Evolutionary conservation across 805 yeast species (phyloP), one percentile per base, ranked within the genome.

Genomic region (Teunomyces gatunensis): DNA sequence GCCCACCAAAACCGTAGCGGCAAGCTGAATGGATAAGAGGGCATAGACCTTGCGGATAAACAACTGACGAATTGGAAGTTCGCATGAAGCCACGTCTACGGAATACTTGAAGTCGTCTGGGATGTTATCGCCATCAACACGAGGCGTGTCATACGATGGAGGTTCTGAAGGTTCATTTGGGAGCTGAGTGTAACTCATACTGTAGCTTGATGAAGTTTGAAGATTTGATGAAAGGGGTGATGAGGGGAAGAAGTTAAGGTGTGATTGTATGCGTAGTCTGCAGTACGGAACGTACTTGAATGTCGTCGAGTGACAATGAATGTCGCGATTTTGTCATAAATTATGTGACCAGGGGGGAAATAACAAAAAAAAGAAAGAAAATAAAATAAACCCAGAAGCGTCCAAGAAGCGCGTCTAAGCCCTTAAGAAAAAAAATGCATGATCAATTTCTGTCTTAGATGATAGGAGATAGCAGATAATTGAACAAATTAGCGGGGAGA

Each of bases 101-200:
- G 86, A 80, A 65, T 84, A 88, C 63, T 89, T 89, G 79, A 89
- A 89, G 65, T 88, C 96, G 55, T 89, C 87, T 3, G 85, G 84
- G 41, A 78, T 59, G 52, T 68, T 65, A 50, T 68, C 73, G 7
- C 65, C 73, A 6, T 52, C 65, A 9, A 46, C 44, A 46, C 73
- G 54, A 13, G 68, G 64, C 3, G 50, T 44, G 28, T 45, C 53
- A 47, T 61, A 61, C 5, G 53, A 45, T n/a, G 65, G 66, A 12
- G 67, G 64, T 17, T 20, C 46, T 15, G 49, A 43, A 21, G 37
- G 15, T 18, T 47, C 50, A 5, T 39, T 25, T 23, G 50, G 45
- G 6, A 47, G 33, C 13, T 33, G 45, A 11, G 44, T 18, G 43
- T 47, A 47, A 13, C 40, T 37, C 40, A 37, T 37, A 11, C 11